Conservation (phyloP, 495 filamentous ascomycete species). For the Neurospora sp. region DNA sequence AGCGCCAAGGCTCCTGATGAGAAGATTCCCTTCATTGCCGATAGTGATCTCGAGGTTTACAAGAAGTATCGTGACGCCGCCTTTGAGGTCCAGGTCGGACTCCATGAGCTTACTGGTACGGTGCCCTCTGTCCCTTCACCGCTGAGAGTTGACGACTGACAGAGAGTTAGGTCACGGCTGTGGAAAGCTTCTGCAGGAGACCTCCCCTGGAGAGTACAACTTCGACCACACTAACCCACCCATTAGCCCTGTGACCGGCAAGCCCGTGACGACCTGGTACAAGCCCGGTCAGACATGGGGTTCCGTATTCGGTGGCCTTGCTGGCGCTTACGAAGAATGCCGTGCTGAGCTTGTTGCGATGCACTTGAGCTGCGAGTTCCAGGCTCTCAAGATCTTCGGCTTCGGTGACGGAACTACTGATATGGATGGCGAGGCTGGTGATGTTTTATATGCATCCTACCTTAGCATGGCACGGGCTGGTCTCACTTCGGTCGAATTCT, state of each 20-base stretch:
- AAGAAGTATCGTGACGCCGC: conserved; percentile 70
- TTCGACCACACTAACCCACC: conserved; percentile 76
- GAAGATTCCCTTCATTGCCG: conserved; percentile 75
- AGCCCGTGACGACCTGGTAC: conserved; percentile 78
- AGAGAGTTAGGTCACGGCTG: conserved; percentile 56
- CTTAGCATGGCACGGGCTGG: conserved; percentile 89
- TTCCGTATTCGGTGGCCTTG: conserved; percentile 77
- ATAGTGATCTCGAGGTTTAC: conserved; percentile 65
- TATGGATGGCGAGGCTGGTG: conserved; percentile 66
- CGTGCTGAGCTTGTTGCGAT: conserved; percentile 82
- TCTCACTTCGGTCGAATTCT: conserved; percentile 73
- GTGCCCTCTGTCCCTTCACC: background rate
- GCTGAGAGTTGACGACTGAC: background rate
- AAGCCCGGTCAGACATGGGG: conserved; percentile 93
- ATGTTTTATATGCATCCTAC: conserved; percentile 78
- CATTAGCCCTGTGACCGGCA: conserved; percentile 63
- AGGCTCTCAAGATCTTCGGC: conserved; percentile 82
- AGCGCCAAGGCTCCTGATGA: conserved; percentile 85
- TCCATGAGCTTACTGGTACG: conserved; percentile 82
- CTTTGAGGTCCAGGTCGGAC: conserved; percentile 90
- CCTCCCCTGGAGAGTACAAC: conserved; percentile 69
- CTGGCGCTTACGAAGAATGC: conserved; percentile 72
- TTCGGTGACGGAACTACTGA: conserved; percentile 66
- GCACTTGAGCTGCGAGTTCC: conserved; percentile 82
- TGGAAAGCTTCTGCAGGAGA: conserved; percentile 90